Conservation (phyloP, 192 early-diverging fungal species). For the Coemansia sp. region DNA sequence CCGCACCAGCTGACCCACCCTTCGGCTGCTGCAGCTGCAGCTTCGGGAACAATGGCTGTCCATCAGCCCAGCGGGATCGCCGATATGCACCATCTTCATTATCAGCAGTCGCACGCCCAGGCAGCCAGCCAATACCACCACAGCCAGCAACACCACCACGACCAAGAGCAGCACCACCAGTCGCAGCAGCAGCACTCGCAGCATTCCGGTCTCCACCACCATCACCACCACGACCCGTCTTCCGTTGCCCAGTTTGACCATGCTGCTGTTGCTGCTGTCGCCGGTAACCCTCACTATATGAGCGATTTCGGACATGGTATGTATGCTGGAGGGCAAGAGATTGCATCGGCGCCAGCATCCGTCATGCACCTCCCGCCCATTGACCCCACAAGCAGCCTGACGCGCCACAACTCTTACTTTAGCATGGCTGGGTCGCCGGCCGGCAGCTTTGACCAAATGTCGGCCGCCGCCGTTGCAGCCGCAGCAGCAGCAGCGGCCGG, state of each 20-base stretch:
- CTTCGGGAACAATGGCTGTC: slow-evolving; percentile 15
- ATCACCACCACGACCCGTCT: background rate
- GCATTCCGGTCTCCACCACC: background rate
- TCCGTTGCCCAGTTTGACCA: slow-evolving; percentile 28
- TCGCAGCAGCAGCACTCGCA: slow-evolving; percentile 13
- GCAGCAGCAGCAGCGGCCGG: slow-evolving; percentile 24
- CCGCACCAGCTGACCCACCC: slow-evolving; percentile 14
- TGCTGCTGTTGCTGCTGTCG: slow-evolving; percentile 12
- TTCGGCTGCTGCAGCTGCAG: too few relatives aligned
- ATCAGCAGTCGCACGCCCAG: slow-evolving; percentile 8
- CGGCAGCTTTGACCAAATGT: slow-evolving; percentile 33
- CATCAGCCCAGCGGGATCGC: slow-evolving; percentile 18
- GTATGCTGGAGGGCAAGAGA: slow-evolving; percentile 26
- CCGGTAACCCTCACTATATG: slow-evolving; percentile 28
- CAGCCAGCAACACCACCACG: background rate
- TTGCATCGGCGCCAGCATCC: slow-evolving; percentile 17
- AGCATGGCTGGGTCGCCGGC: slow-evolving; percentile 25
- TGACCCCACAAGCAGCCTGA: slow-evolving; percentile 18
- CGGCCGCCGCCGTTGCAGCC: slow-evolving; percentile 27
- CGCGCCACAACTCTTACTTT: slow-evolving; percentile 45
- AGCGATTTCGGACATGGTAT: slow-evolving; percentile 37
- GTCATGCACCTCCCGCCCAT: slow-evolving; percentile 42
- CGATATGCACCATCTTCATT: slow-evolving; percentile 33
- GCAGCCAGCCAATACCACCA: background rate
- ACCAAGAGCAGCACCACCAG: background rate